Evolutionary conservation across 768 basidiomycete species (phyloP).

Genomic region (Russula emetica): DNA sequence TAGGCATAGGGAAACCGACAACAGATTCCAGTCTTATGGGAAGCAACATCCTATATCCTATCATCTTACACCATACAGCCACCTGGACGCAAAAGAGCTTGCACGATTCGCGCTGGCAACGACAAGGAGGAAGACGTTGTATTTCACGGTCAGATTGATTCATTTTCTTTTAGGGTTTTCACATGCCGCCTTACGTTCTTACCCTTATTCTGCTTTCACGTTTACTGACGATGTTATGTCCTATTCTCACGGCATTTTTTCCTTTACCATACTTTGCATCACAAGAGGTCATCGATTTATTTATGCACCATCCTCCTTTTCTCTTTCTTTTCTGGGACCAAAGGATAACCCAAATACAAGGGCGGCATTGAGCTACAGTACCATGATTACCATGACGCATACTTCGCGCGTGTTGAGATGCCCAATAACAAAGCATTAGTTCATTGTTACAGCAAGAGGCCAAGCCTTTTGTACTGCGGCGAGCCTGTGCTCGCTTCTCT

Average conservation of each 20-base stretch:
- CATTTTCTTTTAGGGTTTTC: constrained; percentile 7
- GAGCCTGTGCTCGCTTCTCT: constrained; percentile 9
- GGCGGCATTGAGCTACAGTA: background rate
- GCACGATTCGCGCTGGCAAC: background rate
- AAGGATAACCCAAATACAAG: constrained; percentile 4
- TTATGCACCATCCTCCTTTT: background rate
- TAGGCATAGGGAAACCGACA: constrained; percentile 2
- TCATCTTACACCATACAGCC: background rate
- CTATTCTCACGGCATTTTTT: background rate
- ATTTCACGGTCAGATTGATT: background rate
- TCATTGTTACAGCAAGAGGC: background rate
- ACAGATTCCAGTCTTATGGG: background rate
- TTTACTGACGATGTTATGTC: constrained; percentile 1
- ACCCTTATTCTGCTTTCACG: constrained; percentile 5
- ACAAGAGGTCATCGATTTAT: constrained; percentile 1
- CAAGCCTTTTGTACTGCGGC: background rate
- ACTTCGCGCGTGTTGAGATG: background rate
- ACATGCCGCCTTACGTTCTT: background rate
- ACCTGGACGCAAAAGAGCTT: background rate
- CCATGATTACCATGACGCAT: background rate
- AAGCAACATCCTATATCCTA: background rate
- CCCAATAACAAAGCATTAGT: background rate
- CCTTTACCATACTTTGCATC: background rate
- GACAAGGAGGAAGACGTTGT: background rate
- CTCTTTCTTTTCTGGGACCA: background rate